Base-by-base conservation (phyloP, 1,284 basidiomycete species). In the Malassezia restricta region DNA sequence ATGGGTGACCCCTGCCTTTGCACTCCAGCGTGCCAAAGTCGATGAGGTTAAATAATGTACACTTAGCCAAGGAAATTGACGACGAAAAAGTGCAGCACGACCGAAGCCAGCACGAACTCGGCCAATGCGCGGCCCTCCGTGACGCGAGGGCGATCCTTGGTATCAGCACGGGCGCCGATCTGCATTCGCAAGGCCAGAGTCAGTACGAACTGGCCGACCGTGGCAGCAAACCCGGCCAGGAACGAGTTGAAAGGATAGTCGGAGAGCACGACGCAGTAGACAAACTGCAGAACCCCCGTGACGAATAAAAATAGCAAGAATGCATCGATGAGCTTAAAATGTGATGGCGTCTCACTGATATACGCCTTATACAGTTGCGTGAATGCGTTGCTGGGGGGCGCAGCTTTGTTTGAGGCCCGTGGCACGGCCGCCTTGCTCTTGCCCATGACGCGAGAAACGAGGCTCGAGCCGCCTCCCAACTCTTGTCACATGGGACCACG, bases 211-310 rank as follows among this genome's bases (percentile, higher is more conserved):
- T 99, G 94, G 28, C 92, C 92, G 35, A 96, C 86, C 9, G 85
- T 86, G 64, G 90, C 87, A 29, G 84, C 79, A 74, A 98, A 98
- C 90, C 90, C 89, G 63, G 89, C 84, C 56, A 95, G 76, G 76
- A 96, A 99, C 32, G 91, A 88, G 67, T 96, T 95, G 79, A 94
- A 96, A 12, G 92, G 92, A 75, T 84, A 98, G 76, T 85, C 86
- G 51, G 90, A 89, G 60, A 98, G 79, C 59, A 89, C 78, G 31
- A 94, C 75, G 75, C 92, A 89, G 77, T 98, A 96, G 14, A 81
- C 76, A 75, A 99, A 95, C 74, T 95, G 90, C 38, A 83, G 74
- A 58, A 94, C 79, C 62, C 92, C 94, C 2, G 87, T 85, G 40
- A 94, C 78, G 77, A 96, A 83, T 67, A 95, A 81, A 78, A 95